Evolutionary conservation across 2,329 filamentous ascomycete species (phyloP).

Genomic region (Ophiostoma sp.): DNA sequence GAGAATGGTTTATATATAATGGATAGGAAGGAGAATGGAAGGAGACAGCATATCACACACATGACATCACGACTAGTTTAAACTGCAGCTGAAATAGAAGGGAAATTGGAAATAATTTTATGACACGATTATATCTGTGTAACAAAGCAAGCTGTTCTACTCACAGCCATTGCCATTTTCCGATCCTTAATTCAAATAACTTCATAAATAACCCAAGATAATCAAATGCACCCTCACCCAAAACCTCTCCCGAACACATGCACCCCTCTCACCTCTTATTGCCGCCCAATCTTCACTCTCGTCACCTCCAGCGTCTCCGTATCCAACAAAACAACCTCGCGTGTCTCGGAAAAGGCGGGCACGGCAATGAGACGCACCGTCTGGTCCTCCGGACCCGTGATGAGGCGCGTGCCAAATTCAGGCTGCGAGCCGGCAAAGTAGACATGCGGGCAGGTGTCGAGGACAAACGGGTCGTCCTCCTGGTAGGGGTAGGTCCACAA

Average conservation of each 20-base stretch:
- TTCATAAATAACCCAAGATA: background rate
- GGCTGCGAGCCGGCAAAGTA: slow-evolving; percentile 89
- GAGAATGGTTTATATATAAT: background rate
- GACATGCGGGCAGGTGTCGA: slow-evolving; percentile 82
- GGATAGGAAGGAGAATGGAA: background rate
- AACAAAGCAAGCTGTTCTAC: background rate
- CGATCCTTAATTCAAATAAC: background rate
- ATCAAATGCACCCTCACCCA: background rate
- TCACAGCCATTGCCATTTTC: background rate
- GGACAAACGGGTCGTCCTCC: slow-evolving; percentile 85
- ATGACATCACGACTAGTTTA: background rate
- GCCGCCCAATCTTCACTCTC: slow-evolving; percentile 56
- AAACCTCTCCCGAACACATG: background rate
- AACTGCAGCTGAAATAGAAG: background rate
- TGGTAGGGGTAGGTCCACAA: slow-evolving; percentile 97
- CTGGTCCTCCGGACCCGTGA: slow-evolving; percentile 68
- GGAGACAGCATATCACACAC: background rate
- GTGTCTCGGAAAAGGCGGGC: slow-evolving; percentile 76
- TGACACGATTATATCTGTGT: background rate
- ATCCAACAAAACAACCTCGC: slow-evolving; percentile 81
- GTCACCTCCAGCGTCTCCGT: slow-evolving; percentile 80
- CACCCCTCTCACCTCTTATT: background rate
- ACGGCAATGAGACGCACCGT: slow-evolving; percentile 76
- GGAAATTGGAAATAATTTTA: background rate
- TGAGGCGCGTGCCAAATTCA: slow-evolving; percentile 69